Conservation (phyloP, 331 rosid genomes). For the Rhamnella rubrinervis region DNA sequence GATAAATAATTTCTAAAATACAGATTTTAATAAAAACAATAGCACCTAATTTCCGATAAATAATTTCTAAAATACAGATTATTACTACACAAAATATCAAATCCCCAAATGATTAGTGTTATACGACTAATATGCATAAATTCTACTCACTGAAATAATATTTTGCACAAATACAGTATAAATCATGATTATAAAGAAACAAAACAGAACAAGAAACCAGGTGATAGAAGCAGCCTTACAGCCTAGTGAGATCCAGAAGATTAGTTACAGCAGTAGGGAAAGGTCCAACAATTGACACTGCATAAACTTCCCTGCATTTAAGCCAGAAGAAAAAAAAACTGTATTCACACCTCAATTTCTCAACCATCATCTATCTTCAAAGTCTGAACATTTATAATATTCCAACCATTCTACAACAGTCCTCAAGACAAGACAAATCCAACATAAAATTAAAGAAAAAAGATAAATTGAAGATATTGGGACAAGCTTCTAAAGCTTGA, state of each 20-base stretch:
- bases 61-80: too few relatives aligned
- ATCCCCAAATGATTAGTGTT: too few relatives aligned
- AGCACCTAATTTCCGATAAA: too few relatives aligned
- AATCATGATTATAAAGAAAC: too few relatives aligned
- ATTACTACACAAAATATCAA: too few relatives aligned
- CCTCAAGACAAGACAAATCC: not conserved
- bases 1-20: too few relatives aligned
- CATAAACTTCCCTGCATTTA: slow-evolving; percentile 86
- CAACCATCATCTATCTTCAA: not conserved
- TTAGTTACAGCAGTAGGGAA: slow-evolving; percentile 97
- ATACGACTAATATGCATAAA: too few relatives aligned
- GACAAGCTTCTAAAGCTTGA: not conserved
- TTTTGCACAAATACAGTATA: too few relatives aligned
- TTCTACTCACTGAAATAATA: too few relatives aligned
- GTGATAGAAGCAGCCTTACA: slow-evolving; percentile 43
- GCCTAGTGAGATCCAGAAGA: slow-evolving; percentile 93
- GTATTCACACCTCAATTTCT: not conserved
- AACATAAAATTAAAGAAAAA: not conserved
- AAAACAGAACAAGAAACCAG: not conserved
- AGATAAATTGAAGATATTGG: not conserved
- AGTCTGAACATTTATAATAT: too few relatives aligned
- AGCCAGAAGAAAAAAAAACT: slow-evolving; percentile 10
- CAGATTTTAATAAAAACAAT: too few relatives aligned
- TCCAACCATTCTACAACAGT: too few relatives aligned
- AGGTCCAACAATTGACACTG: slow-evolving; percentile 97